These are phyloP conservation scores for Colletotrichum tanaceti DNA, from an alignment of 2,329 filamentous ascomycete genomes.

Conservation along the genomic window DNA sequence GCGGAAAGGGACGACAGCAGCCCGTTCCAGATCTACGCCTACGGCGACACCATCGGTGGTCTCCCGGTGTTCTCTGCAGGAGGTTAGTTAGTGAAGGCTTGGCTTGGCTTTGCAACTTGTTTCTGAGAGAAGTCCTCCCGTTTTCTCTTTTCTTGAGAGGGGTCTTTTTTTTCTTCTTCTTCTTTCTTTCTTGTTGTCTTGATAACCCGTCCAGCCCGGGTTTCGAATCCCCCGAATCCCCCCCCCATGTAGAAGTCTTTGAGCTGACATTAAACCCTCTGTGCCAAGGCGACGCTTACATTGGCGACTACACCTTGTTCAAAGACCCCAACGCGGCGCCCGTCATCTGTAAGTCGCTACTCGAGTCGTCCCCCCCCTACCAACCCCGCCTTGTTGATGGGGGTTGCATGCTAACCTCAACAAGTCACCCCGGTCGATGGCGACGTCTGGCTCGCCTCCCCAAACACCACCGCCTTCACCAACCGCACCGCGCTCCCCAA, in stretches of 20 bases:
- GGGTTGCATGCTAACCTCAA: not conserved
- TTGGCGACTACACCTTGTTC: slow-evolving; percentile 25
- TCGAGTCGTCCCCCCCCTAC: too few relatives aligned
- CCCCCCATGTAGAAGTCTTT: too few relatives aligned
- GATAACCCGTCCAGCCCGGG: not conserved
- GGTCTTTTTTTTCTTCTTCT: not conserved
- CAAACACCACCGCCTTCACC: slow-evolving; percentile 39
- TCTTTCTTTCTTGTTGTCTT: too few relatives aligned
- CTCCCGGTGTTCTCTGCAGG: slow-evolving; percentile 44
- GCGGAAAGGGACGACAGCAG: slow-evolving; percentile 16
- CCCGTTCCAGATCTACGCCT: slow-evolving; percentile 46
- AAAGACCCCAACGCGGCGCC: slow-evolving; percentile 33
- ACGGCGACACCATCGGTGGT: slow-evolving; percentile 45
- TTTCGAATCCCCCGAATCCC: not conserved
- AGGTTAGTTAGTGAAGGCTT: slow-evolving; percentile 41
- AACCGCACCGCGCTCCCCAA: slow-evolving; percentile 26
- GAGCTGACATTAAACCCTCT: not conserved
- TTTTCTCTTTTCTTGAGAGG: too few relatives aligned
- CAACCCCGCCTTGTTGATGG: fast-evolving
- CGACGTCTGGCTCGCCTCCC: slow-evolving; percentile 41
- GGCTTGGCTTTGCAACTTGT: slow-evolving; percentile 22
- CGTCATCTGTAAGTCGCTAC: slow-evolving; percentile 23
- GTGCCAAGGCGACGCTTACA: slow-evolving; percentile 24
- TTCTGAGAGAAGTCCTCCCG: too few relatives aligned
- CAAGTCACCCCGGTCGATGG: slow-evolving; percentile 38